Evolutionary conservation across 2,329 filamentous ascomycete species (phyloP).

Genomic region (Chrysoporthe deuterocubensis): DNA sequence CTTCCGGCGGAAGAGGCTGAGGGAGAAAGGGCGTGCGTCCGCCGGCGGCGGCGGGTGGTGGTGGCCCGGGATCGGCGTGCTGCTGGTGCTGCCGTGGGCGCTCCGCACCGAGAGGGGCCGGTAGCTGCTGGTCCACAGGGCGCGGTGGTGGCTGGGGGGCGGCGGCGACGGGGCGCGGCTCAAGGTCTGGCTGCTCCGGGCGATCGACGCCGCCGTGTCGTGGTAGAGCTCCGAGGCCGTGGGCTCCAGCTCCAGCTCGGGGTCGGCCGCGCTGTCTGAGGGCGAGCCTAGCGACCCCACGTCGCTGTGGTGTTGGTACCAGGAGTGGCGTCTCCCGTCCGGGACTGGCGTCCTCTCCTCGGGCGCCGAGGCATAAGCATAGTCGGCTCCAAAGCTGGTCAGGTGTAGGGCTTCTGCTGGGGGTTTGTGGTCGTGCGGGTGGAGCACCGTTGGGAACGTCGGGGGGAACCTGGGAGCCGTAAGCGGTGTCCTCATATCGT

Average conservation of each 20-base stretch:
- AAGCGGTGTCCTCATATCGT: slow-evolving; percentile 10
- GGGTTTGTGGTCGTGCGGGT: background rate
- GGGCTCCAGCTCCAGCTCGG: slow-evolving; percentile 18
- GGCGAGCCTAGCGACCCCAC: background rate
- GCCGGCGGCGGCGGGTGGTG: background rate
- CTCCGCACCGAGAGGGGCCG: background rate
- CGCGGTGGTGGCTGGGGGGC: background rate
- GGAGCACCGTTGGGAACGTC: background rate
- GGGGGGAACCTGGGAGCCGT: slow-evolving; percentile 7
- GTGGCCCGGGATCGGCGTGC: slow-evolving; percentile 1
- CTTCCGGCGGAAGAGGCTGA: slow-evolving; percentile 3
- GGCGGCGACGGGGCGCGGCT: background rate
- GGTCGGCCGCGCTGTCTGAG: slow-evolving; percentile 1
- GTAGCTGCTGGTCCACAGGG: background rate
- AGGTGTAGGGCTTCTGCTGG: background rate
- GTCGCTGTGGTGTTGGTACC: background rate
- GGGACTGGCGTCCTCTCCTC: background rate
- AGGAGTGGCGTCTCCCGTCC: background rate
- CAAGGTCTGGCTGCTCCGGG: slow-evolving; percentile 9
- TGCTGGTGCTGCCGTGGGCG: background rate
- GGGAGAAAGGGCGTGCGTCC: background rate
- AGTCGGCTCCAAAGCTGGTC: slow-evolving; percentile 1
- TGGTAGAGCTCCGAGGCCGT: slow-evolving; percentile 18
- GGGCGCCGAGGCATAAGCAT: background rate
- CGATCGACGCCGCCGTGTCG: slow-evolving; percentile 12